Evolutionary conservation across 345 rosid genomes (phyloP).

Genomic region (Eucalyptus leucophloia): DNA sequence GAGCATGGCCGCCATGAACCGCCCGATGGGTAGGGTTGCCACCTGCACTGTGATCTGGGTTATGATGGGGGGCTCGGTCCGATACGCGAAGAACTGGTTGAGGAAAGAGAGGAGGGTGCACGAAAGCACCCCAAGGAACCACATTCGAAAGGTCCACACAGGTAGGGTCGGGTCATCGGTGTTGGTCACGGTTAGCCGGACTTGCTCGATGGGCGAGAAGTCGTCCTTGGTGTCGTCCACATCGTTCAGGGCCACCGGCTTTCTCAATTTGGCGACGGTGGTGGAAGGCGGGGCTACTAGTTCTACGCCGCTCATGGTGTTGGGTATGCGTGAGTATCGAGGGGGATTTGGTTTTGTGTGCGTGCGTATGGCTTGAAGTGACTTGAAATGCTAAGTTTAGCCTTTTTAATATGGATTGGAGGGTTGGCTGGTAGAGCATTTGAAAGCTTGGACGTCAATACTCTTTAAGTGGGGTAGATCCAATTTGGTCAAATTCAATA

Average conservation of each 20-base stretch:
- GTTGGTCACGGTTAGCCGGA: no score
- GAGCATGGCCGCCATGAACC: slow-evolving; percentile 1
- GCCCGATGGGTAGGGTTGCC: background rate
- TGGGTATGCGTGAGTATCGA: background rate
- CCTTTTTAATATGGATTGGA: background rate
- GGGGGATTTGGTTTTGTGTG: background rate
- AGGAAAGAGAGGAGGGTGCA: no score
- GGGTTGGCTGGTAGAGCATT: background rate
- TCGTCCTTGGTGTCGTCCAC: no score
- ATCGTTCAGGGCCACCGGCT: no score
- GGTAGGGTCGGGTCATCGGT: no score
- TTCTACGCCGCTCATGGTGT: background rate
- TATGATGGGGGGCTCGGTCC: no score
- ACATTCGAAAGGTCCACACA: no score
- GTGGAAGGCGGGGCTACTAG: no score
- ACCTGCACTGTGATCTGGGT: background rate
- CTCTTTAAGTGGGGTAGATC: background rate
- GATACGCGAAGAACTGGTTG: no score
- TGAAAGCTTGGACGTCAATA: background rate
- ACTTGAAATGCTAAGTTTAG: background rate
- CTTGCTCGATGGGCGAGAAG: no score
- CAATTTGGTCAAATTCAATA: background rate
- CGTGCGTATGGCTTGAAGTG: background rate
- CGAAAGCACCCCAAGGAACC: no score
- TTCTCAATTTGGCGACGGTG: no score